Evolutionary conservation across 139 green algal genomes (phyloP).

Genomic region (Spirogloea muscicola): DNA sequence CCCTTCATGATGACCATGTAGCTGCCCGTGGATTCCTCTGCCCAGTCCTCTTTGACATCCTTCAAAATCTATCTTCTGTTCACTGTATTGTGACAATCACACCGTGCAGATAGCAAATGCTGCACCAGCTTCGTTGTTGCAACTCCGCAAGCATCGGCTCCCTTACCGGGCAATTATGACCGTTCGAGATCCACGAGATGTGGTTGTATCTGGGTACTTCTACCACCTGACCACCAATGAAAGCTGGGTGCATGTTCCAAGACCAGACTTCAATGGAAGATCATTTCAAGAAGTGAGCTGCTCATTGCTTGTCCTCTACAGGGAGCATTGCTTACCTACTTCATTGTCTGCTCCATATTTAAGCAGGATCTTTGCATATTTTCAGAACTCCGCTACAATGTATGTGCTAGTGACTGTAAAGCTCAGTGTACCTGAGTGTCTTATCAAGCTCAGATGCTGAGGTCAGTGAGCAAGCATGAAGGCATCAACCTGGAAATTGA

Average conservation of each 20-base stretch:
- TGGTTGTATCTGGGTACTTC: constrained; percentile 20
- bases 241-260: constrained; percentile 10
- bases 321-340: too few species aligned
- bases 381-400: too few species aligned
- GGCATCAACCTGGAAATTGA: constrained; percentile 22
- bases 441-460: constrained; percentile 4
- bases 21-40: too few species aligned
- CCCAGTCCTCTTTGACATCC: too few species aligned
- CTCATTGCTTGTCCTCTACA: neutral
- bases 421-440: too few species aligned
- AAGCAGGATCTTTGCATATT: too few species aligned
- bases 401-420: too few species aligned
- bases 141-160: neutral
- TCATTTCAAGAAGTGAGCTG: constrained; percentile 6
- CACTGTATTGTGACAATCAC: neutral
- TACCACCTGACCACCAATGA: constrained; percentile 19
- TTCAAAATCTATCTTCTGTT: neutral
- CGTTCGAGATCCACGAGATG: constrained; percentile 17
- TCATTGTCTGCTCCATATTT: too few species aligned
- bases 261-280: constrained; percentile 7
- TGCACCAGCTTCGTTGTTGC: neutral
- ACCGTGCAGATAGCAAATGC: constrained; percentile 16
- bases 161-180: constrained; percentile 10
- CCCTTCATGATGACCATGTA: too few species aligned
- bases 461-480: neutral